Percentiles rank a stretch among this genome's conserved stretches.
Evolutionary conservation across 129 eudicot genomes (phyloP).

Genomic region (Flaveria trinervia): DNA sequence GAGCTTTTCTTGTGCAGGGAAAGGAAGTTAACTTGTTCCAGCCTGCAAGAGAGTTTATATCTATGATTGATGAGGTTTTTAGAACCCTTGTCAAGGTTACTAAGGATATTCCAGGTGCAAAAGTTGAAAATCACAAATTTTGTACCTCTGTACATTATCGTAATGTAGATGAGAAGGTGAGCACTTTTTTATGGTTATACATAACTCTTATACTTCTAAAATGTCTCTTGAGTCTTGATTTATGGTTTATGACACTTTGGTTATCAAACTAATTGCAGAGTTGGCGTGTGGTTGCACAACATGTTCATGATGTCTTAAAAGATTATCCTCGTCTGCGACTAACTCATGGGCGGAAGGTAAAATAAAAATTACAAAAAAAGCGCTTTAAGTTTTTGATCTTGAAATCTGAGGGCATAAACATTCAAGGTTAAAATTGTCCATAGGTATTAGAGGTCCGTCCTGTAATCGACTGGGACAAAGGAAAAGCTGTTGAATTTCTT

Average conservation of each 20-base stretch:
- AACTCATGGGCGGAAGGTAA: conserved; percentile 96
- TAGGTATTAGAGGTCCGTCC: conserved; percentile 99
- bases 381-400: not conserved
- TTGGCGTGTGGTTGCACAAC: conserved; percentile 81
- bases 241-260: conserved; percentile 19
- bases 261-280: conserved; percentile 44
- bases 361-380: not conserved
- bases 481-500: conserved; percentile 93
- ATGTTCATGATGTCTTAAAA: conserved; percentile 73
- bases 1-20: conserved; percentile 44
- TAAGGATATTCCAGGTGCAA: conserved; percentile 71
- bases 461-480: conserved; percentile 88
- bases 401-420: not conserved
- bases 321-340: conserved; percentile 74
- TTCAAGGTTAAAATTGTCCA: conserved; percentile 11
- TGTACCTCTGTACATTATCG: conserved; percentile 98
- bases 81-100: conserved; percentile 73
- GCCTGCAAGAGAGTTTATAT: conserved; percentile 87
- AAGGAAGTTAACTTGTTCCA: conserved; percentile 78
- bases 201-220: not conserved
- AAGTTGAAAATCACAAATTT: conserved; percentile 92
- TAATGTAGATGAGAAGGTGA: conserved; percentile 89
- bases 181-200: not conserved
- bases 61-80: conserved; percentile 90
- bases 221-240: not conserved